Evolutionary conservation across 2,329 filamentous ascomycete genomes (phyloP), one percentile per base, ranked within the genome.

Genomic region (Xylariaceae sp.): DNA sequence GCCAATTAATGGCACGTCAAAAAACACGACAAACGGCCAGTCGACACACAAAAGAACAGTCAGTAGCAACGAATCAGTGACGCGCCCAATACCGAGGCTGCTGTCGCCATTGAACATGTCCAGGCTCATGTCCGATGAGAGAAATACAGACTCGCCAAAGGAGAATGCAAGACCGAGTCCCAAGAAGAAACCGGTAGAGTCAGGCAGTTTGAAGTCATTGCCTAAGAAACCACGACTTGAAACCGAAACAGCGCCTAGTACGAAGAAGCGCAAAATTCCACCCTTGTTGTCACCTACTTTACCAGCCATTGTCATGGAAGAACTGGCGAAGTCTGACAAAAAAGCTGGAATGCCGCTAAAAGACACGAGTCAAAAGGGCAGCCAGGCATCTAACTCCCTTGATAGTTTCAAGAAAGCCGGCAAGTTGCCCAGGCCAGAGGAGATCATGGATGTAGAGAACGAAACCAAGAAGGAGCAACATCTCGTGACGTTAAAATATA

Each of bases 271-370:
- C 9, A 67, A 66, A 42, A 36, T 15, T 5, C 80, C 78, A 1
- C 67, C 73, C 0, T 66, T 82, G 6, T 67, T 83, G 11, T 83
- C 80, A 0, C 80, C 80, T 0, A 82, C 78, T 0, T 62, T 83
- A 6, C 80, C 80, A 1, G 68, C 76, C 0, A 62, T 74, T 15
- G 66, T 83, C 0, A 76, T 82, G 52, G 74, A 71, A 49, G 72
- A 74, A 30, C 63, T 77, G 14, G 68, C 66, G 14, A 68, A 64
- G 30, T 36, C 65, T n/a, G 67, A 68, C 48, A 69, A 64, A 44
- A 63, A 58, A 17, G 53, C 60, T 45, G 49, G 39, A 11, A 54
- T 52, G 15, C 41, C 57, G 15, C 52, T 53, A 22, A 67, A 65
- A 48, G 61, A 62, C 33, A 35, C 48, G 9, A 53, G 48, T 35